Conservation (phyloP, 331 rosid species). For the Malus hybrid region DNA sequence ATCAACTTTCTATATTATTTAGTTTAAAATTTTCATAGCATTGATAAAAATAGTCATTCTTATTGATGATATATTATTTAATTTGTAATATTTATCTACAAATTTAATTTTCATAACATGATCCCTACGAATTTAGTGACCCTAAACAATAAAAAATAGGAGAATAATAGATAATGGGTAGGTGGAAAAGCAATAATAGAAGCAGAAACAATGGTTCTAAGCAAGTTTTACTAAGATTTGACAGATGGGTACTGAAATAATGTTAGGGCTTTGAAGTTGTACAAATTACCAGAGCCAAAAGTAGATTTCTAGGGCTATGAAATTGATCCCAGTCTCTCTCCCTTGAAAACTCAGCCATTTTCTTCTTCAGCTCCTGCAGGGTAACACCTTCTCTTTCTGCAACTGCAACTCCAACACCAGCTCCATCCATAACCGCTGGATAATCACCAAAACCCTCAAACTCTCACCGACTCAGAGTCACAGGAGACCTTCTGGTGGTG, state of each 20-base stretch:
- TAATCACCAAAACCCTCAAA: too few relatives aligned
- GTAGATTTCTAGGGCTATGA: conserved; percentile 91
- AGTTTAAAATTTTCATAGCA: too few relatives aligned
- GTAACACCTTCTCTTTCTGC: conserved; percentile 35
- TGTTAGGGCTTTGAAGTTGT: not conserved
- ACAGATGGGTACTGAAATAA: not conserved
- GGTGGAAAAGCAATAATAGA: not conserved
- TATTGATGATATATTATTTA: too few relatives aligned
- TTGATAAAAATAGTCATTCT: too few relatives aligned
- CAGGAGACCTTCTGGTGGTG: too few relatives aligned
- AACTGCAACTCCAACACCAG: not conserved
- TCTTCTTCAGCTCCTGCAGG: conserved; percentile 50
- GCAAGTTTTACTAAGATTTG: not conserved
- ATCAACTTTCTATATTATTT: too few relatives aligned
- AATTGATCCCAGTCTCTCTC: conserved; percentile 75
- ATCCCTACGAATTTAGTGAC: too few relatives aligned
- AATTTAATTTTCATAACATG: too few relatives aligned
- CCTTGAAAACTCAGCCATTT: conserved; percentile 56
- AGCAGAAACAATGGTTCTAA: not conserved
- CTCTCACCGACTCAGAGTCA: too few relatives aligned
- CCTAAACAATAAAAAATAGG: not conserved
- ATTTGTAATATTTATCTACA: too few relatives aligned
- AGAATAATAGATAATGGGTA: not conserved
- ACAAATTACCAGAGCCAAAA: conserved; percentile 67
- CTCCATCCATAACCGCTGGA: too few relatives aligned